Conservation (phyloP, 768 basidiomycete genomes). For the Roridomyces roridus region DNA sequence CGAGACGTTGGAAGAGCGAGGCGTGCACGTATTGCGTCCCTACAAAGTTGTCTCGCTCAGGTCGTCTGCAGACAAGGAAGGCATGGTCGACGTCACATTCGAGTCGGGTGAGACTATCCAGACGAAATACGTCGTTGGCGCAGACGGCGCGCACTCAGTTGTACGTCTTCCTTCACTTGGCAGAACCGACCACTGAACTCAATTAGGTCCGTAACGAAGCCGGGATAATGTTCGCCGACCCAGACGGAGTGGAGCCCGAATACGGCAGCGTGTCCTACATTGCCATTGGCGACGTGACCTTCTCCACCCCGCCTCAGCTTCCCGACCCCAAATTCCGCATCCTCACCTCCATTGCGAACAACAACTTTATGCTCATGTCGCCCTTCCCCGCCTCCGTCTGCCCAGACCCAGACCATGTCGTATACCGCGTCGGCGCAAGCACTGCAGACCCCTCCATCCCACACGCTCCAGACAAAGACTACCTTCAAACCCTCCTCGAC, state of each 20-base stretch:
- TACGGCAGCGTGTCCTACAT: slow-evolving; percentile 43
- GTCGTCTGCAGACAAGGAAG: slow-evolving; percentile 31
- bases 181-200: background rate
- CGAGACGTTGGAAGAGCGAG: slow-evolving; percentile 36
- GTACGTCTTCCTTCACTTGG: slow-evolving; percentile 32
- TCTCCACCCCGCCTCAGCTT: slow-evolving; percentile 33
- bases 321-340: slow-evolving; percentile 28
- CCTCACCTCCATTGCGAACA: slow-evolving; percentile 29
- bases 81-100: slow-evolving; percentile 45
- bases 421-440: slow-evolving; percentile 49
- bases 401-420: slow-evolving; percentile 25
- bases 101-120: slow-evolving; percentile 50
- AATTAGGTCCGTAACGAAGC: slow-evolving; percentile 48
- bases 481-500: slow-evolving; percentile 50
- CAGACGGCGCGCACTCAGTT: slow-evolving; percentile 55
- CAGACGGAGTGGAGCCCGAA: slow-evolving; percentile 31
- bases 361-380: slow-evolving; percentile 39
- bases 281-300: slow-evolving; percentile 53
- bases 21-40: slow-evolving; percentile 42
- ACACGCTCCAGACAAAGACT: slow-evolving; percentile 41
- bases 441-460: slow-evolving; percentile 43
- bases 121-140: slow-evolving; percentile 54
- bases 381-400: slow-evolving; percentile 39
- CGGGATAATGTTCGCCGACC: slow-evolving; percentile 52
- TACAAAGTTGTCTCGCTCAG: slow-evolving; percentile 47